phyloP scores from a whole-genome alignment of 768 basidiomycete species.

The Mycena alexandri region DNA sequence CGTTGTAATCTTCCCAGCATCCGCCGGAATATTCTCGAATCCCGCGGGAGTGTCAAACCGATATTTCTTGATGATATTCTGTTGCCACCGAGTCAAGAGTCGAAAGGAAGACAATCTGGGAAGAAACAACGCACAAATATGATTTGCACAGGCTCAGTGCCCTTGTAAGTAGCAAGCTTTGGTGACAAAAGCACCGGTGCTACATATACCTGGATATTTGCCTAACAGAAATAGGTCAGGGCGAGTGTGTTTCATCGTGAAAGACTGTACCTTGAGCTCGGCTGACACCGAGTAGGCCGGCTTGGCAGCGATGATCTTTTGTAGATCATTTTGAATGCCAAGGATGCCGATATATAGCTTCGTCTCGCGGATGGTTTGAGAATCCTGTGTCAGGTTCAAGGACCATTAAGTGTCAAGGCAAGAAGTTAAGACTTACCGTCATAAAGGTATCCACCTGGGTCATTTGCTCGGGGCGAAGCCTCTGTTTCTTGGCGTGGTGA shows the following conservation, averaged over 20 bases:
- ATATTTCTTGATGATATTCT: conserved; percentile 22
- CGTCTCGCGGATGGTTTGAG: not conserved
- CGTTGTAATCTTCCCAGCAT: not conserved
- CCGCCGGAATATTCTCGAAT: conserved; percentile 10
- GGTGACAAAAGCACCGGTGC: conserved; percentile 39
- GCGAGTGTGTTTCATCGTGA: not conserved
- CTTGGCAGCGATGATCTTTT: conserved; percentile 15
- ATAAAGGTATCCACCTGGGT: conserved; percentile 9
- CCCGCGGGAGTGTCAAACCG: conserved; percentile 14
- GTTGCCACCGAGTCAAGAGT: not conserved
- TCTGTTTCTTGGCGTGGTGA: conserved; percentile 7
- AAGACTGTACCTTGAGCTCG: conserved; percentile 21
- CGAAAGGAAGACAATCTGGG: not conserved
- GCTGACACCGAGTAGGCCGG: conserved; percentile 27
- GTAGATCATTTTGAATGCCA: conserved; percentile 33
- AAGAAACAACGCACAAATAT: conserved; percentile 36
- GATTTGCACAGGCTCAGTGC: conserved; percentile 14
- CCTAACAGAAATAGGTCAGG: conserved; percentile 23
- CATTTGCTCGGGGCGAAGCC: conserved; percentile 8
- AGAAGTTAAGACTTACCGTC: not conserved
- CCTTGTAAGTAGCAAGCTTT: no score
- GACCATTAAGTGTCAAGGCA: not conserved
- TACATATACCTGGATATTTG: conserved; percentile 39
- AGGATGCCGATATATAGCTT: no score
- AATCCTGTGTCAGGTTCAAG: conserved; percentile 7